phyloP scores from a whole-genome alignment of 106 monocot species.

The Posidonia australis region DNA sequence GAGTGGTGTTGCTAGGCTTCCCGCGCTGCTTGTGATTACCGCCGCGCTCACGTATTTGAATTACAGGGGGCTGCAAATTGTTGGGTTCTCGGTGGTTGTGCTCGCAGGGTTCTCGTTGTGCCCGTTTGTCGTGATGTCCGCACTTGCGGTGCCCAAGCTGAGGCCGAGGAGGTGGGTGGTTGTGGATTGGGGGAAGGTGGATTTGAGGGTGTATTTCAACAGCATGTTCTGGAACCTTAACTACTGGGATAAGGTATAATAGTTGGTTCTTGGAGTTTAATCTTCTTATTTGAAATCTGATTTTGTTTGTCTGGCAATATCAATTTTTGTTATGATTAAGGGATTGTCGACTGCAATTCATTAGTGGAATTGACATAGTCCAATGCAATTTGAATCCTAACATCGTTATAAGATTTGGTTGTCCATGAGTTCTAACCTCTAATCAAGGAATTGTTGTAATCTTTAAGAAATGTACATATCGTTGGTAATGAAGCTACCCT shows the following conservation, averaged over 20 bases:
- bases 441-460: too few species aligned
- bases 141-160: constrained; percentile 45
- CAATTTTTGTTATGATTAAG: too few species aligned
- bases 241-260: constrained; percentile 65
- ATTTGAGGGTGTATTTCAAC: constrained; percentile 56
- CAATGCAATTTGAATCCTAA: too few species aligned
- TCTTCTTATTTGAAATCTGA: neutral
- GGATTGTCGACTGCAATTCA: too few species aligned
- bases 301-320: neutral
- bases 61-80: constrained; percentile 78
- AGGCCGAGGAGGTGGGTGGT: constrained; percentile 43
- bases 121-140: constrained; percentile 53
- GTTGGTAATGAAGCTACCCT: too few species aligned
- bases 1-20: constrained; percentile 10
- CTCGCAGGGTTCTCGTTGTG: constrained; percentile 67
- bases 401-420: too few species aligned
- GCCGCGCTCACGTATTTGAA: constrained; percentile 66
- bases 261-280: neutral
- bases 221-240: constrained; percentile 93
- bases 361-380: too few species aligned
- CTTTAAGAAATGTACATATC: too few species aligned
- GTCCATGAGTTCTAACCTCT: too few species aligned
- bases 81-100: constrained; percentile 53
- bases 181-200: constrained; percentile 13
- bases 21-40: constrained; percentile 35